Evolutionary conservation across 345 rosid genomes (phyloP), one percentile per base, ranked within the genome.

Genomic region (Tarenaya hassleriana): DNA sequence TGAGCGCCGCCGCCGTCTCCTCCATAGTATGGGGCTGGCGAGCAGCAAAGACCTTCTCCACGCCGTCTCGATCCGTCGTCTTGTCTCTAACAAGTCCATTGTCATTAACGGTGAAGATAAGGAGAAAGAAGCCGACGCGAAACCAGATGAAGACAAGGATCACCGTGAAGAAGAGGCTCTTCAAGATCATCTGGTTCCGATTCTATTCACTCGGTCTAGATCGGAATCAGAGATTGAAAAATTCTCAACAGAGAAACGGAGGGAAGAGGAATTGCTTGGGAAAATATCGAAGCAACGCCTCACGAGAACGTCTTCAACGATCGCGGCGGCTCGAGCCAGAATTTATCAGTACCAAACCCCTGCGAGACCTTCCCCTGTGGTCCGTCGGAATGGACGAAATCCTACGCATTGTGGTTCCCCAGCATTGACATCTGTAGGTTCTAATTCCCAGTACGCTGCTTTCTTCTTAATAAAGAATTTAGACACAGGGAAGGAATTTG

Each of bases 381-480:
- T 35, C 10, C 54, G 52, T 62, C 56, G 33, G 20, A 75, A 61
- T 40, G 69, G 48, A 9, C 52, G 43, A 57, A 74, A 60, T 41
- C 15, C 24, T 0, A 55, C 59, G 16, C 70, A 40, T 5, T 52
- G 60, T 5, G 43, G 42, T 17, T 70, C 51, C 10, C 54, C 41
- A 4, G 63, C 57, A 5, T 50, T 73, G 41, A 57, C 79, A 0
- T 42, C 80, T 11, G 20, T 32, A 1, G 8, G 66, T 5, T 71
- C 88, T 7, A 56, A 63, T 8, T 61, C 42, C 1, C 58, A 58
- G 7, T 63, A 81, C 7, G 81, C 83, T 9, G 84, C 94, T 7
- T 83, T 85, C 47, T 81, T 83, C 81, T 59, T 92, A 61, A 88
- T 88, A 12, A 92, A 83, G 79, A 88, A 85, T 58, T 70, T 92